phyloP scores from a whole-genome alignment of 2,329 filamentous ascomycete species.

The Coccinonectria pachysandricola region DNA sequence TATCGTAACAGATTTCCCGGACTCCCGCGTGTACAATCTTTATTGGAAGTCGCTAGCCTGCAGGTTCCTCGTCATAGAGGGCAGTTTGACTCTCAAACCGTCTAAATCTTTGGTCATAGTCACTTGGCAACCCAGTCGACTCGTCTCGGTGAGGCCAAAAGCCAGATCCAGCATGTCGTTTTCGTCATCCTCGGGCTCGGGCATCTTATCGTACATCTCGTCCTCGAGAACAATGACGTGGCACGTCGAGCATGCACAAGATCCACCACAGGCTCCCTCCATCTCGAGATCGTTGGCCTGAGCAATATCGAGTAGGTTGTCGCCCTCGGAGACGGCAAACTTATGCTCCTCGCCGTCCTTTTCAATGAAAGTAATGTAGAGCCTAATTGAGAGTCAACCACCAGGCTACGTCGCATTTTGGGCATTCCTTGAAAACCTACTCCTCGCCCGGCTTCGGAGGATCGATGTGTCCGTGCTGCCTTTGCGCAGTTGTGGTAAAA shows the following conservation, averaged over 20 bases:
- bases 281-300: slow-evolving; percentile 94
- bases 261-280: slow-evolving; percentile 95
- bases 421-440: slow-evolving; percentile 39
- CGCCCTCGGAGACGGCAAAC: slow-evolving; percentile 71
- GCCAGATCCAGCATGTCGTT: slow-evolving; percentile 89
- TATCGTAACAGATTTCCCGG: slow-evolving; percentile 11
- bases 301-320: slow-evolving; percentile 91
- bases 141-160: slow-evolving; percentile 81
- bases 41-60: slow-evolving; percentile 82
- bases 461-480: slow-evolving; percentile 67
- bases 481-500: slow-evolving; percentile 55
- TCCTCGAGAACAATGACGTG: slow-evolving; percentile 76
- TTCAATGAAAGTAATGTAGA: slow-evolving; percentile 86
- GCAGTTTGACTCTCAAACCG: slow-evolving; percentile 74
- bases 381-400: slow-evolving; percentile 35
- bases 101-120: slow-evolving; percentile 85
- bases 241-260: slow-evolving; percentile 87
- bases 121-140: slow-evolving; percentile 78
- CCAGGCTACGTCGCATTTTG: neutral
- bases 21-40: slow-evolving; percentile 4
- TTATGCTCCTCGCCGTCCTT: slow-evolving; percentile 72
- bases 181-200: slow-evolving; percentile 68
- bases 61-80: slow-evolving; percentile 89
- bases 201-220: slow-evolving; percentile 65
- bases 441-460: slow-evolving; percentile 87